Conservation (phyloP, 2,329 filamentous ascomycete genomes). For the Diaporthe destruens region DNA sequence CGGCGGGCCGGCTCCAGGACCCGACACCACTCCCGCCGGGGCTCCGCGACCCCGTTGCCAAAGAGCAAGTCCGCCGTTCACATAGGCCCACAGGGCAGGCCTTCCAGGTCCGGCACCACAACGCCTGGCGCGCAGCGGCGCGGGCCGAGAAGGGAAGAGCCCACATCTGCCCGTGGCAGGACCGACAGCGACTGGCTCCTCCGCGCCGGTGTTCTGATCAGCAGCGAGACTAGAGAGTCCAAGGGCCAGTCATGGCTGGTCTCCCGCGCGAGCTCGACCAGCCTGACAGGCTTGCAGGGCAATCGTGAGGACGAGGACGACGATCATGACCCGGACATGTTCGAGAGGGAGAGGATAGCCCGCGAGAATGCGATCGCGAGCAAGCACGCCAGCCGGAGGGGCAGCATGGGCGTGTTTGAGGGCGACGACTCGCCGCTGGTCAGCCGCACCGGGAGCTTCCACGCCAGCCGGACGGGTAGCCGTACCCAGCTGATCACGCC, state of each 20-base stretch:
- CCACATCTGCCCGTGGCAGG: slow-evolving; percentile 50
- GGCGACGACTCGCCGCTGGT: slow-evolving; percentile 52
- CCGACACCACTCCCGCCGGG: slow-evolving; percentile 57
- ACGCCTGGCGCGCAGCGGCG: slow-evolving; percentile 44
- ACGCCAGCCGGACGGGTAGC: slow-evolving; percentile 59
- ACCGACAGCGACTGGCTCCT: slow-evolving; percentile 75
- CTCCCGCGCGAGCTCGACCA: slow-evolving; percentile 75
- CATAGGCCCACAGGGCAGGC: slow-evolving; percentile 52
- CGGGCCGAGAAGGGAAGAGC: slow-evolving; percentile 47
- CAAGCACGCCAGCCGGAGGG: slow-evolving; percentile 61
- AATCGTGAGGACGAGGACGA: slow-evolving; percentile 58
- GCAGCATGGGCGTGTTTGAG: slow-evolving; percentile 56
- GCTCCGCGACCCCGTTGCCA: slow-evolving; percentile 54
- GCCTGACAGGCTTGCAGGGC: slow-evolving; percentile 64
- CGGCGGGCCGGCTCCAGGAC: slow-evolving; percentile 58
- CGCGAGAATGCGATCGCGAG: slow-evolving; percentile 54
- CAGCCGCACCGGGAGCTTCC: slow-evolving; percentile 63
- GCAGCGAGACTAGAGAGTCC: slow-evolving; percentile 72
- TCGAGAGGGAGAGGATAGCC: slow-evolving; percentile 53
- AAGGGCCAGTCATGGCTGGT: slow-evolving; percentile 78
- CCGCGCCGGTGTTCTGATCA: slow-evolving; percentile 72
- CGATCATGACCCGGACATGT: slow-evolving; percentile 42
- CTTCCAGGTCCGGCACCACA: slow-evolving; percentile 39
- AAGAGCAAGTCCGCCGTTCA: slow-evolving; percentile 76
- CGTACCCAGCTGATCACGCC: slow-evolving; percentile 61